Conservation (phyloP, 257 asterid genomes). For the Knoxia roxburghii region DNA sequence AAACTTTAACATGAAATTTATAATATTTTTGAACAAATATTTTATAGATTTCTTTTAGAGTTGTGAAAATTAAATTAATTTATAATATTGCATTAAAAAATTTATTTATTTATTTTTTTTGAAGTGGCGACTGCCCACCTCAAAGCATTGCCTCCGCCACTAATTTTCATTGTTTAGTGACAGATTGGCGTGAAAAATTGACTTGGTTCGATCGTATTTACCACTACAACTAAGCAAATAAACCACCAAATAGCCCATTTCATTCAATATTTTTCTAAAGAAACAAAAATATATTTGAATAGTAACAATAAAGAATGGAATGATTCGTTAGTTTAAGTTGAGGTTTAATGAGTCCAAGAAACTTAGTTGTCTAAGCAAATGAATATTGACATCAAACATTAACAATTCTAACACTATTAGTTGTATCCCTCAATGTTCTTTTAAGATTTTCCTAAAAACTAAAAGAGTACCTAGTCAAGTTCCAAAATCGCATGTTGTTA, state of each 20-base stretch:
- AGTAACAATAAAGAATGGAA: too few species aligned
- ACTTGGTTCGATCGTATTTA: neutral
- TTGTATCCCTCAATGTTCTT: neutral
- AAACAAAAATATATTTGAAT: neutral
- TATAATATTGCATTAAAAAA: too few species aligned
- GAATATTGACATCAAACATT: neutral
- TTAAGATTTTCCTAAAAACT: neutral
- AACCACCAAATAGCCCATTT: neutral
- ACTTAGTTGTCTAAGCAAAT: neutral
- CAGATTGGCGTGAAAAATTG: too few species aligned
- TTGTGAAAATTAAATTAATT: too few species aligned
- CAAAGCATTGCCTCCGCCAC: too few species aligned
- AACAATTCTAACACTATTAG: neutral
- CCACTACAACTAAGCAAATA: neutral
- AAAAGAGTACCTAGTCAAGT: neutral
- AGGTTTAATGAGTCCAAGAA: neutral
- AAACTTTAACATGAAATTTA: too few species aligned
- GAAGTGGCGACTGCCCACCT: too few species aligned
- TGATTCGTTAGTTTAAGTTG: neutral
- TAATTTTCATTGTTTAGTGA: too few species aligned
- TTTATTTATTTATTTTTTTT: too few species aligned
- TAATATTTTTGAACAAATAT: too few species aligned
- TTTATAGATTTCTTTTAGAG: too few species aligned
- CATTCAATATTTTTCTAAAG: neutral
- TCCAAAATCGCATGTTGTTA: neutral